Percentiles rank a stretch among this genome's conserved stretches.
Evolutionary conservation across 495 filamentous ascomycete genomes (phyloP).

Genomic region (Aspergillus carlsbadensis): DNA sequence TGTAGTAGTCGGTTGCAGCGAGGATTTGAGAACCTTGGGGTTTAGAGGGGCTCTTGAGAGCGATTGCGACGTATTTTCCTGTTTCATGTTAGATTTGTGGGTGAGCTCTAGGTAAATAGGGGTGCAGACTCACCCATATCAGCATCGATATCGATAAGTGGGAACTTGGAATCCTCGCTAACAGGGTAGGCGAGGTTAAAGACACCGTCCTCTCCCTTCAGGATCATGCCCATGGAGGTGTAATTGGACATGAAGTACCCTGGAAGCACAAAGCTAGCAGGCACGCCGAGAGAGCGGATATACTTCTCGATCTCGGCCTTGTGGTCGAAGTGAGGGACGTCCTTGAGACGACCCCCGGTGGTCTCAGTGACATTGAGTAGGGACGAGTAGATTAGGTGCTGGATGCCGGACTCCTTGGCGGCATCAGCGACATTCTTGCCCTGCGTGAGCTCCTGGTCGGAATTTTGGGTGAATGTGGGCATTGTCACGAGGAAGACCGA

Average conservation of each 20-base stretch:
- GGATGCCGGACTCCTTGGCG: slow-evolving; percentile 19
- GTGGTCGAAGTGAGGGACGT: slow-evolving; percentile 61
- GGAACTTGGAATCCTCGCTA: slow-evolving; percentile 37
- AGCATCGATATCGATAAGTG: slow-evolving; percentile 48
- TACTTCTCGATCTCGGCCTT: slow-evolving; percentile 62
- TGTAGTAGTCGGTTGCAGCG: slow-evolving; percentile 52
- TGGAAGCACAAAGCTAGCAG: slow-evolving; percentile 55
- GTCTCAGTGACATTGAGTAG: slow-evolving; percentile 33
- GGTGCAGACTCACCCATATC: slow-evolving; percentile 45
- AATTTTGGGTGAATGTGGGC: slow-evolving; percentile 16
- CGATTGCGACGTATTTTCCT: slow-evolving; percentile 55
- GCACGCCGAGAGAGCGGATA: slow-evolving; percentile 47
- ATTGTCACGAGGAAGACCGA: slow-evolving; percentile 29
- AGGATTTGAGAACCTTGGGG: slow-evolving; percentile 23
- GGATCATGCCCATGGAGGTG: slow-evolving; percentile 8
- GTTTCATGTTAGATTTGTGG: background rate
- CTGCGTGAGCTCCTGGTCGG: slow-evolving; percentile 45
- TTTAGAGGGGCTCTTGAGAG: slow-evolving; percentile 24
- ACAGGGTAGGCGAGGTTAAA: slow-evolving; percentile 15
- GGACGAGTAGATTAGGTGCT: slow-evolving; percentile 35
- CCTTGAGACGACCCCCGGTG: slow-evolving; percentile 27
- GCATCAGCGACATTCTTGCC: slow-evolving; percentile 58
- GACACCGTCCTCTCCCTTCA: slow-evolving; percentile 20
- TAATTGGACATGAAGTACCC: slow-evolving; percentile 61
- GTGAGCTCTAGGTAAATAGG: background rate